phyloP scores from a whole-genome alignment of 2,329 filamentous ascomycete genomes.

The Cytospora piceicola region DNA sequence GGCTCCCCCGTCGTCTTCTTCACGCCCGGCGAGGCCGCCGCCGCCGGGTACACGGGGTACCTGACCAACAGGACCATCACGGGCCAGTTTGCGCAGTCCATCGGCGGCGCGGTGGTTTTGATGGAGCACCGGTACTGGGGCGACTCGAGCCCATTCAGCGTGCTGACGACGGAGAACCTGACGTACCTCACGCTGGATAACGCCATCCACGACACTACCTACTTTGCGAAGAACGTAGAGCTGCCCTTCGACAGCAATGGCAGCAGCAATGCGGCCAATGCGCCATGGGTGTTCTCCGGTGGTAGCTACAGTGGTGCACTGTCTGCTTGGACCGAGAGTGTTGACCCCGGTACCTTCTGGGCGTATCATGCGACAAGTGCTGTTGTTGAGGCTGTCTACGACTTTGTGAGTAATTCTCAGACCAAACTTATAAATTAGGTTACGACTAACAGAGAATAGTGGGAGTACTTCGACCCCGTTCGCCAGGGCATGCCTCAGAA shows the following conservation, averaged over 20 bases:
- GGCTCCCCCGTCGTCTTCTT: conserved; percentile 46
- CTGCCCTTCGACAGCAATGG: conserved; percentile 54
- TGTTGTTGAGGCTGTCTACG: conserved; percentile 55
- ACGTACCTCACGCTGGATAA: conserved; percentile 47
- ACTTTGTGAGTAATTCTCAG: conserved; percentile 41
- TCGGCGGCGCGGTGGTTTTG: conserved; percentile 46
- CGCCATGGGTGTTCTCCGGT: conserved; percentile 59
- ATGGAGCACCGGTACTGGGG: conserved; percentile 51
- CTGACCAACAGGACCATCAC: conserved; percentile 48
- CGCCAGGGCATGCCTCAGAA: conserved; percentile 59
- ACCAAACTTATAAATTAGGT: background rate
- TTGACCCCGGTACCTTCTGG: conserved; percentile 61
- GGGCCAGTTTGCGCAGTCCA: conserved; percentile 44
- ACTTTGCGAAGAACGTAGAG: conserved; percentile 48
- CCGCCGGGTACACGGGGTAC: conserved; percentile 43
- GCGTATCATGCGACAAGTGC: conserved; percentile 61
- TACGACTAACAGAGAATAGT: conserved; percentile 36
- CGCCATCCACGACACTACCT: conserved; percentile 45
- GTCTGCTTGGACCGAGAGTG: conserved; percentile 54
- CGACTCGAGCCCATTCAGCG: conserved; percentile 43
- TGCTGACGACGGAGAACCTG: conserved; percentile 44
- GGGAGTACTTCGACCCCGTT: conserved; percentile 59
- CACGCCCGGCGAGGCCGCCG: conserved; percentile 46
- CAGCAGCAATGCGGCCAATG: conserved; percentile 50
- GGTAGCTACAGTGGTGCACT: conserved; percentile 61